Evolutionary conservation across 1,284 basidiomycete species (phyloP).

Genomic region (Sphagnurus paluster): DNA sequence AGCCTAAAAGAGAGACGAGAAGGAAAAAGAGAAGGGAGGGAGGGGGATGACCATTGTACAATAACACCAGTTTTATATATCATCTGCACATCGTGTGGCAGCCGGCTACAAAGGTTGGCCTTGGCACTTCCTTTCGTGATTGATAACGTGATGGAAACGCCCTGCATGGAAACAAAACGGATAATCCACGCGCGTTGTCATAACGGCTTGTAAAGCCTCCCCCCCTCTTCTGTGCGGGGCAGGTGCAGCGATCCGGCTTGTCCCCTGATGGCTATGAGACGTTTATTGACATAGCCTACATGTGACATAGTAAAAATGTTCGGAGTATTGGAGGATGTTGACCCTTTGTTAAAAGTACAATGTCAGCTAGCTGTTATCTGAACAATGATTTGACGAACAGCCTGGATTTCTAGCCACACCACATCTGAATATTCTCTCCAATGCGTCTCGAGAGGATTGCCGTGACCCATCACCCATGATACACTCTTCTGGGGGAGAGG

Average conservation of each 20-base stretch:
- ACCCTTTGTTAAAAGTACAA: no score
- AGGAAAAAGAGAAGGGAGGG: slow-evolving; percentile 2
- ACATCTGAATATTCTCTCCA: no score
- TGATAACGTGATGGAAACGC: slow-evolving; percentile 12
- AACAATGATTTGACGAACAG: no score
- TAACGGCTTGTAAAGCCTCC: not conserved
- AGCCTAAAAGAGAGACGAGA: slow-evolving; percentile 12
- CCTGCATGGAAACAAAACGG: slow-evolving; percentile 8
- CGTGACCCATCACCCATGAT: not conserved
- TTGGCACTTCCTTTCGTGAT: slow-evolving; percentile 12
- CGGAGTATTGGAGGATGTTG: no score
- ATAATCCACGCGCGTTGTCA: slow-evolving; percentile 1
- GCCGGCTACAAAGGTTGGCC: slow-evolving; percentile 4
- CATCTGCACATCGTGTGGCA: slow-evolving; percentile 3
- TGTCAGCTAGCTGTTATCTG: no score
- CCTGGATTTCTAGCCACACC: no score
- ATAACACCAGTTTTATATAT: slow-evolving; percentile 1
- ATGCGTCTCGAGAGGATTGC: not conserved
- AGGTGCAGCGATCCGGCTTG: no score
- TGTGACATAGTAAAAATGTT: no score
- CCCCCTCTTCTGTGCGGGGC: no score
- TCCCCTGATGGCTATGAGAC: no score
- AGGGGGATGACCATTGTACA: slow-evolving; percentile 8
- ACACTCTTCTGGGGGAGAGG: not conserved
- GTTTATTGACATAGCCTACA: no score